Evolutionary conservation across 108 stramenopile species (phyloP), one percentile per base, ranked within the genome.

Genomic region (Chaetoceros muelleri): DNA sequence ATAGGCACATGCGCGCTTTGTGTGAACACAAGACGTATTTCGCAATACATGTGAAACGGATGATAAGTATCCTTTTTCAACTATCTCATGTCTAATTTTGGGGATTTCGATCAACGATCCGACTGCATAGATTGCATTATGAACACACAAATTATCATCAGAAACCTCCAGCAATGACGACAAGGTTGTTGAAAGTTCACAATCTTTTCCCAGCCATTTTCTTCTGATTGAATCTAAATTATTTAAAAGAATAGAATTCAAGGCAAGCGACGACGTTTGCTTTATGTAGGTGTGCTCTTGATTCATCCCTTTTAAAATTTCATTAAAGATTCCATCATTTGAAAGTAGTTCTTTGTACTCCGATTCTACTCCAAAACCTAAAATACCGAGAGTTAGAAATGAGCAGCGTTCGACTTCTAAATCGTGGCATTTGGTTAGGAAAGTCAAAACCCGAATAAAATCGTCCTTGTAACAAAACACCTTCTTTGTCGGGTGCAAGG

Each of bases 381-480:
- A 64, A 24, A 80, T 87, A 2, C 87, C 82, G 29, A 92, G 47
- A 0, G 85, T 72, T 46, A 88, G 65, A 20, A 82, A 70, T 19
- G 90, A 86, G 44, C 73, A 84, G n/a, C 83, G 62, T 80, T 92
- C 85, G 25, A 92, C 75, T 58, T 92, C 85, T 44, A 79, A 51
- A 60, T 92, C 87, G 1, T 87, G 87, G 64, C 82, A 89, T 24
- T 82, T 55, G 17, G 73, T 61, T 45, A 92, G 61, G 62, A 87
- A 87, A 24, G 78, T 56, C 23, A 92, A 67, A 44, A 87, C 79
- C 24, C 85, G 68, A n/a, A 86, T 61, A 20, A 67, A 70, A 8
- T 82, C 86, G 30, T 80, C 73, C 50, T 81, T 74, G 19, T 86
- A 69, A 46, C 79, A 51, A n/a, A 57, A 50, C 18, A 47, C 61